phyloP scores from a whole-genome alignment of 306 rosid genomes.

The Gastrolobium bilobum region DNA sequence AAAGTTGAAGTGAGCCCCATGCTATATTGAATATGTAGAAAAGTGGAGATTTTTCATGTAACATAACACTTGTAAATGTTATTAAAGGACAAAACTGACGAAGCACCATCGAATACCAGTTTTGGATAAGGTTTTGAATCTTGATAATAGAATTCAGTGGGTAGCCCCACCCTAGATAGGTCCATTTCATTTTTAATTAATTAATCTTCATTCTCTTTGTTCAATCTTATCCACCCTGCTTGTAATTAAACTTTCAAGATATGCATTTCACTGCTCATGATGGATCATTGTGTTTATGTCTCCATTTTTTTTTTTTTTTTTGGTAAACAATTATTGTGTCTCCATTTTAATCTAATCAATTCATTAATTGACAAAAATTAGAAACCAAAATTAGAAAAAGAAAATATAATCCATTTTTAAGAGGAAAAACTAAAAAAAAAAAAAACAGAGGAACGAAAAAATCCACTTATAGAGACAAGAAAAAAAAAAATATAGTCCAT shows the following conservation, averaged over 20 bases:
- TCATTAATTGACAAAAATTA: neutral
- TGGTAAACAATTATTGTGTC: no score
- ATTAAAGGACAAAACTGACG: neutral
- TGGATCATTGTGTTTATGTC: neutral
- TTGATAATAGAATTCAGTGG: no score
- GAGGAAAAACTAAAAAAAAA: neutral
- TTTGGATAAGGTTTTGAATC: slow-evolving; percentile 5
- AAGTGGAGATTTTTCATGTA: no score
- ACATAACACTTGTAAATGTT: no score
- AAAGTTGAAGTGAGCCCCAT: no score
- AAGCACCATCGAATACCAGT: neutral
- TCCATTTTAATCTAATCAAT: no score
- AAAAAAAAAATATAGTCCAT: neutral
- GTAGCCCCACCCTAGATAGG: no score
- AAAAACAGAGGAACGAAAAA: neutral
- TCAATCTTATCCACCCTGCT: neutral
- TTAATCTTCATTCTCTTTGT: neutral
- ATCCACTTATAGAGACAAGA: no score
- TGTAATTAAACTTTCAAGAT: neutral
- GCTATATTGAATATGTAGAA: no score
- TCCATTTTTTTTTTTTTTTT: no score
- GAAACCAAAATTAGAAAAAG: neutral
- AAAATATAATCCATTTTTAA: neutral
- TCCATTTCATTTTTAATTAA: no score
- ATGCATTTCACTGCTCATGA: neutral